Percentiles rank a stretch among this genome's conserved stretches.
These are phyloP conservation scores for Eucalyptus leucophloia DNA, from an alignment of 345 rosid species.

Conservation along the genomic window DNA sequence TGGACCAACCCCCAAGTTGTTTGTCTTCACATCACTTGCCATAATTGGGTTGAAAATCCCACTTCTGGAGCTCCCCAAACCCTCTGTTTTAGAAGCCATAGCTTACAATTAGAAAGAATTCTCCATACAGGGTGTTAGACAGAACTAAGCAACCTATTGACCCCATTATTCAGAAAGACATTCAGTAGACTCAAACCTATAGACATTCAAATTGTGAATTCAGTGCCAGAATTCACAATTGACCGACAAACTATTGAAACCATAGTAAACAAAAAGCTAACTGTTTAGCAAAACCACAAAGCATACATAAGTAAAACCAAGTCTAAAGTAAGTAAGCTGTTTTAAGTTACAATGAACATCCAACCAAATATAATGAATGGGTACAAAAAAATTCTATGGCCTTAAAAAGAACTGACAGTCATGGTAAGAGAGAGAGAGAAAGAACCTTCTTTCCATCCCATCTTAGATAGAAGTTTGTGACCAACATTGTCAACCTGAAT, in stretches of 20 bases:
- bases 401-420: not conserved
- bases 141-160: not conserved
- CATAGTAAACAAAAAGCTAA: not conserved
- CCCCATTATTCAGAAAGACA: not conserved
- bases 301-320: not conserved
- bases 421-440: not conserved
- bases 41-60: conserved; percentile 88
- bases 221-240: not conserved
- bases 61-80: conserved; percentile 78
- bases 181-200: not conserved
- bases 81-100: conserved; percentile 35
- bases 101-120: not conserved
- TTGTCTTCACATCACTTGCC: conserved; percentile 78
- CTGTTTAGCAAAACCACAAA: not conserved
- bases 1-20: conserved; percentile 94
- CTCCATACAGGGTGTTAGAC: not conserved
- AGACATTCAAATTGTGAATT: not conserved
- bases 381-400: not conserved
- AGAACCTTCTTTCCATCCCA: conserved; percentile 99
- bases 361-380: not conserved
- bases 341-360: not conserved
- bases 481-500: conserved; percentile 95
- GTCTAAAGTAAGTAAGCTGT: not conserved
- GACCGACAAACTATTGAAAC: not conserved
- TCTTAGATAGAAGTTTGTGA: conserved; percentile 83